Conservation (phyloP, 1,139 yeast genomes). For the Hansenula sp. region DNA sequence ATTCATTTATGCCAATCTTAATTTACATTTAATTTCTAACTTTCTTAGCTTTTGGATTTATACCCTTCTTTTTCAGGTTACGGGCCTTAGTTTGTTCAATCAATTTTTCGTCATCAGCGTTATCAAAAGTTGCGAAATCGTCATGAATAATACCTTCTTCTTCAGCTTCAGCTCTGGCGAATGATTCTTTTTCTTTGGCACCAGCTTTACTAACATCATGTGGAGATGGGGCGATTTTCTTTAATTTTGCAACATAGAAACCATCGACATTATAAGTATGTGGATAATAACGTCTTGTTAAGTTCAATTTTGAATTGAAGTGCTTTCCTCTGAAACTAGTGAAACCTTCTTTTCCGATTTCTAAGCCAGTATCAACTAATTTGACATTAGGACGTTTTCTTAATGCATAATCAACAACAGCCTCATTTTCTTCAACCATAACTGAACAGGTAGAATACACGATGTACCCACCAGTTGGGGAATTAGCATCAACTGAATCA, state of each 20-base stretch:
- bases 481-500: constrained; percentile 92
- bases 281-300: constrained; percentile 95
- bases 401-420: constrained; percentile 97
- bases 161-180: constrained; percentile 68
- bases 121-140: constrained; percentile 82
- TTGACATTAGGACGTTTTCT: constrained; percentile 96
- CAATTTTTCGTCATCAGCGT: constrained; percentile 69
- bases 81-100: constrained; percentile 74
- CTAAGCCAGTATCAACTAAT: constrained; percentile 89
- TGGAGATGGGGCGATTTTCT: constrained; percentile 84
- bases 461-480: constrained; percentile 88
- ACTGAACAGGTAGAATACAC: constrained; percentile 98
- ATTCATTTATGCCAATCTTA: neutral
- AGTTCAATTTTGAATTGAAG: constrained; percentile 69
- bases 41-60: constrained; percentile 49
- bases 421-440: constrained; percentile 97
- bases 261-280: constrained; percentile 99
- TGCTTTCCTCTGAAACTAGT: constrained; percentile 90
- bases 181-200: constrained; percentile 79
- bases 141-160: constrained; percentile 80
- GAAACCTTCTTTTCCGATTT: constrained; percentile 95
- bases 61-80: constrained; percentile 74
- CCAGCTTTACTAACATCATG: constrained; percentile 84
- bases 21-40: neutral
- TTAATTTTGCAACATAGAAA: constrained; percentile 93